Conservation (phyloP, 495 filamentous ascomycete genomes). For the Hypoxylon intermedium region DNA sequence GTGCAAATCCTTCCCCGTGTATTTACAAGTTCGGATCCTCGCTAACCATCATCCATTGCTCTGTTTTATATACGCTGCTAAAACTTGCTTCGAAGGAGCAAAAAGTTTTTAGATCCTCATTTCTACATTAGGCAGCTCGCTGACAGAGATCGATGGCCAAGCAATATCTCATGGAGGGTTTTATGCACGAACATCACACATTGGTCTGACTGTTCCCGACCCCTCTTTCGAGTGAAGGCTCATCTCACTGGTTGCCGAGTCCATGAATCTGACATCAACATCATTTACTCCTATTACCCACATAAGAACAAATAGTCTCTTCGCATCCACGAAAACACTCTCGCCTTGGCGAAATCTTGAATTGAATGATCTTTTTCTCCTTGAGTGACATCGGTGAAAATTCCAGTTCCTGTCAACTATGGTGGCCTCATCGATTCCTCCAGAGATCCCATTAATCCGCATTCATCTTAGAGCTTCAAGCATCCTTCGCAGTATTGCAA, state of each 20-base stretch:
- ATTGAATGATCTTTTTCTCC: too few relatives aligned
- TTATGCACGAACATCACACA: slow-evolving; percentile 1
- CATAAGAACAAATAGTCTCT: too few relatives aligned
- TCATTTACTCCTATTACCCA: too few relatives aligned
- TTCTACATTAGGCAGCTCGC: slow-evolving; percentile 1
- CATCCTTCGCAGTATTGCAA: not conserved
- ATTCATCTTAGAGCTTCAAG: not conserved
- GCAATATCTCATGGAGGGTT: not conserved
- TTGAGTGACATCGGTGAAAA: too few relatives aligned
- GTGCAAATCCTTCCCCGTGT: not conserved
- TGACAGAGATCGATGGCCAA: not conserved
- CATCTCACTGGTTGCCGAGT: not conserved
- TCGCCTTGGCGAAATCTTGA: too few relatives aligned
- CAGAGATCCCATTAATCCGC: not conserved
- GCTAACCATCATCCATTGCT: not conserved
- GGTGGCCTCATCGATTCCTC: not conserved
- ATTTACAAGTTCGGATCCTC: not conserved
- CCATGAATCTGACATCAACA: too few relatives aligned
- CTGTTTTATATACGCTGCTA: too few relatives aligned
- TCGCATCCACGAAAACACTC: too few relatives aligned
- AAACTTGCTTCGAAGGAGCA: not conserved
- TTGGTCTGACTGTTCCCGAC: not conserved
- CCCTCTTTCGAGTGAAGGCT: not conserved
- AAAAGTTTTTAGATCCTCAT: not conserved
- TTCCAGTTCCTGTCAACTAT: too few relatives aligned